Conservation (phyloP, 2,329 filamentous ascomycete species). For the Chaetoscypha palmicola region DNA sequence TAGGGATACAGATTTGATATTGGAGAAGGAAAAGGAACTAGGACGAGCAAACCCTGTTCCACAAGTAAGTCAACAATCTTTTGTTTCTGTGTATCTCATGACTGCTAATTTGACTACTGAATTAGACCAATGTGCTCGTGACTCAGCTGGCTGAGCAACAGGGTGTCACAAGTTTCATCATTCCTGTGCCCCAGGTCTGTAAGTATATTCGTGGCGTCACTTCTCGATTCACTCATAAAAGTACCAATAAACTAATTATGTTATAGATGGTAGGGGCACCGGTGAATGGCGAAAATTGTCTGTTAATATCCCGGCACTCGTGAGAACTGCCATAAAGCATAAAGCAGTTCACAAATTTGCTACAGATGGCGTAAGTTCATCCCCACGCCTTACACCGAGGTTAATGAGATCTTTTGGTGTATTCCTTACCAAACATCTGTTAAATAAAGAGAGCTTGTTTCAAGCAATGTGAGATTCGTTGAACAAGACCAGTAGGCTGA, state of each 20-base stretch:
- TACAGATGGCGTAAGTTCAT: conserved; percentile 13
- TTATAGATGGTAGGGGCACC: conserved; percentile 21
- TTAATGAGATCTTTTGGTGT: no score
- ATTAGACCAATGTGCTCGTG: conserved; percentile 20
- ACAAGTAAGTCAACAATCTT: conserved; percentile 16
- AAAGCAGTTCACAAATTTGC: conserved; percentile 17
- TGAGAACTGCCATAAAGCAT: conserved; percentile 12
- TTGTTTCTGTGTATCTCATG: conserved; percentile 7
- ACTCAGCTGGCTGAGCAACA: conserved; percentile 17
- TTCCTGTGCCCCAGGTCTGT: conserved; percentile 18
- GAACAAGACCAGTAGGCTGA: no score
- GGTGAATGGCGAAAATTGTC: conserved; percentile 22
- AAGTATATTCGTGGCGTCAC: conserved; percentile 9
- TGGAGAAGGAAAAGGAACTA: conserved; percentile 20
- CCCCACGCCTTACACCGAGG: conserved; percentile 6
- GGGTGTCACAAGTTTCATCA: conserved; percentile 22
- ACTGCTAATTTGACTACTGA: conserved; percentile 12
- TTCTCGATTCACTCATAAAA: conserved; percentile 1
- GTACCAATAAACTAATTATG: conserved; percentile 11
- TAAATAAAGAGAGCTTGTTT: no score
- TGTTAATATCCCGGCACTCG: conserved; percentile 16
- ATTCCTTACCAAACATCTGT: no score
- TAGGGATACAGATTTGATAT: conserved; percentile 18
- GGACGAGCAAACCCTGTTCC: conserved; percentile 18
- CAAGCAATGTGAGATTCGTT: no score